Base-by-base conservation (phyloP, 192 early-diverging fungal genomes). In the Backusella sp. region DNA sequence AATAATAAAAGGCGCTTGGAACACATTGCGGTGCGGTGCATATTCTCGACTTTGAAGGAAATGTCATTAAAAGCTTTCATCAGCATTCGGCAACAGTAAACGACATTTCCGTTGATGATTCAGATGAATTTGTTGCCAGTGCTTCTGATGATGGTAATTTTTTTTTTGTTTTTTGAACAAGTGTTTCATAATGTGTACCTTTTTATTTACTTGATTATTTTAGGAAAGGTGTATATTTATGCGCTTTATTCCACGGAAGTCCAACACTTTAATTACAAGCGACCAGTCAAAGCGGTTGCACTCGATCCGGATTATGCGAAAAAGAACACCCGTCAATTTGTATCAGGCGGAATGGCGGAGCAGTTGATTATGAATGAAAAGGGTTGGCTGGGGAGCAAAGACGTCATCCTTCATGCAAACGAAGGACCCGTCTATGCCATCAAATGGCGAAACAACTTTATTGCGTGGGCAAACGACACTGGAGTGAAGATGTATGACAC, bases 391-490 rank as follows among this genome's bases (percentile, higher is more conserved):
- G 96, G 95, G 17, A 89, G 91, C 66, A 86, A 87, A 62, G 93
- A 96, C 75, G 89, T 87, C 30, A 86, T 95, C 0, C 82, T 99
- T 68, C 92, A 93, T 72, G 93, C 92, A 6, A 96, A 96, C 44
- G 93, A 96, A 59, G 98, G 98, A 0, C 92, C 94, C 3, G 93
- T 99, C 44, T 94, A 92, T 79, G 86, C 90, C 15, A 90, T 96
- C 49, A 88, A 91, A 77, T 99, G 98, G 98, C 82, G 90, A 37
- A 89, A 83, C 6, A 89, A 87, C 30, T 88, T 93, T 75, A 94
- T 99, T 78, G 97, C 96, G 0, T 99, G 97, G 96, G 95, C 96
- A 1, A 96, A 95, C 79, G 97, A 98, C 74, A 87, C 91, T 70
- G 95, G 95, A 30, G 92, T 94, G 15, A 90, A 93, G 73, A 87